Conservation (phyloP, 2,329 filamentous ascomycete species). For the Aspergillus cejpii region DNA sequence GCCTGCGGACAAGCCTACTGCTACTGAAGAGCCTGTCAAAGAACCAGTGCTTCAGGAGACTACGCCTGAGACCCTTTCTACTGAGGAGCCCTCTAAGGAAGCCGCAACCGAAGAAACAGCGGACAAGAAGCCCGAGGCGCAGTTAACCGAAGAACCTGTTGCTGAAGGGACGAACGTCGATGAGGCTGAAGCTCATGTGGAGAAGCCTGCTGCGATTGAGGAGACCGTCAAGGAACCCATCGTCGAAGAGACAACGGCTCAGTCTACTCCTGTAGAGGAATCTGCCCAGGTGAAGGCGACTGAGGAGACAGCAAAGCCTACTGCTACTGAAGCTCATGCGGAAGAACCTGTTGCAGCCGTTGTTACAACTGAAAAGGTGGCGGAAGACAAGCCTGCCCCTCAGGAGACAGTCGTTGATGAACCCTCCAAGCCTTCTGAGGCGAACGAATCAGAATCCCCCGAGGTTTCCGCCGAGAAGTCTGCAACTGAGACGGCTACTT, state of each 20-base stretch:
- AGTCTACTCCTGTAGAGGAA: background rate
- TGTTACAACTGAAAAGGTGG: background rate
- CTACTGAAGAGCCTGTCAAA: slow-evolving; percentile 3
- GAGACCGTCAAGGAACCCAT: background rate
- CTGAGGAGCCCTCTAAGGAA: slow-evolving; percentile 1
- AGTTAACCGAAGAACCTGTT: slow-evolving; percentile 4
- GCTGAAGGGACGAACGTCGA: background rate
- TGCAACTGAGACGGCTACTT: background rate
- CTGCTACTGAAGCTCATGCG: background rate
- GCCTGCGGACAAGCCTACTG: background rate
- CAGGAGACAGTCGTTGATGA: slow-evolving; percentile 4
- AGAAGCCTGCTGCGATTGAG: slow-evolving; percentile 2
- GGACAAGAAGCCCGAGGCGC: slow-evolving; percentile 8
- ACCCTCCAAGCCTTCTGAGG: background rate
- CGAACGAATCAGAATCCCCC: background rate
- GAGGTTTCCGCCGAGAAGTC: background rate
- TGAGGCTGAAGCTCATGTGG: slow-evolving; percentile 1
- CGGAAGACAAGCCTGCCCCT: background rate
- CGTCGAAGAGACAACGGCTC: background rate
- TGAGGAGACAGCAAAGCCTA: background rate
- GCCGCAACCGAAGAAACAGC: slow-evolving; percentile 1
- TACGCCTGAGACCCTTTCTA: slow-evolving; percentile 2
- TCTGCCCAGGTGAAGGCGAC: background rate
- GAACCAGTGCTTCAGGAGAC: slow-evolving; percentile 1
- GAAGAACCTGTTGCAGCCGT: background rate